These are phyloP conservation scores for Ormosia emarginata DNA, from an alignment of 306 rosid species.

Conservation along the genomic window DNA sequence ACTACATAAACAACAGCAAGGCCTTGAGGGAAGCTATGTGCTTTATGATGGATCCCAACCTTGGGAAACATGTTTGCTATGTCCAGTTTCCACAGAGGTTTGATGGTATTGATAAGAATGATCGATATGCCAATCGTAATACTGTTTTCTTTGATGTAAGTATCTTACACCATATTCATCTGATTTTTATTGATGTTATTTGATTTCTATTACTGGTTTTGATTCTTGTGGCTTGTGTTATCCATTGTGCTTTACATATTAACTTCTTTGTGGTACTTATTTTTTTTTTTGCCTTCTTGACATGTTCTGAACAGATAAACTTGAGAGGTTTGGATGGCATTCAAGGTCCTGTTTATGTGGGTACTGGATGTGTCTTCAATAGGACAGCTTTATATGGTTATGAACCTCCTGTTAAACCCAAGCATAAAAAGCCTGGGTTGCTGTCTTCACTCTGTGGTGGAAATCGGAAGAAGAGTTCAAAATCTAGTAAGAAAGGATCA, in stretches of 20 bases:
- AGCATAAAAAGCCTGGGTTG: constrained; percentile 70
- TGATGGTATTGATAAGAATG: constrained; percentile 91
- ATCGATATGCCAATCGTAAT: constrained; percentile 94
- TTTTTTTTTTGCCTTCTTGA: not conserved
- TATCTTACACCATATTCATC: not conserved
- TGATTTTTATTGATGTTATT: not conserved
- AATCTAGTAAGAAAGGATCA: constrained; percentile 70
- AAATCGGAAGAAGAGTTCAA: constrained; percentile 63
- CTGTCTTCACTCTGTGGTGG: constrained; percentile 75
- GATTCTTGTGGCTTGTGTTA: not conserved
- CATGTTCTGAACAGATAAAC: constrained; percentile 63
- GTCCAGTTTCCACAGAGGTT: constrained; percentile 99
- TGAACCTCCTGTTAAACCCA: constrained; percentile 88
- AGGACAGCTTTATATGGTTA: constrained; percentile 92
- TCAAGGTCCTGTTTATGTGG: constrained; percentile 99
- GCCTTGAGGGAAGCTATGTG: constrained; percentile 99
- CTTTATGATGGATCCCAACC: constrained; percentile 97
- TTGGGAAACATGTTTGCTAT: constrained; percentile 86
- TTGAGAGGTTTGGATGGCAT: constrained; percentile 96
- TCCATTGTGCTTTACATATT: not conserved
- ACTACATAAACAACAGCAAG: constrained; percentile 95
- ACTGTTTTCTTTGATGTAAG: constrained; percentile 98
- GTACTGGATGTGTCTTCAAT: constrained; percentile 96
- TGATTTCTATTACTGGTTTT: not conserved
- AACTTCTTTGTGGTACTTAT: not conserved